Evolutionary conservation across 2,329 filamentous ascomycete species (phyloP), one percentile per base, ranked within the genome.

Genomic region (Aspergillus ruber): DNA sequence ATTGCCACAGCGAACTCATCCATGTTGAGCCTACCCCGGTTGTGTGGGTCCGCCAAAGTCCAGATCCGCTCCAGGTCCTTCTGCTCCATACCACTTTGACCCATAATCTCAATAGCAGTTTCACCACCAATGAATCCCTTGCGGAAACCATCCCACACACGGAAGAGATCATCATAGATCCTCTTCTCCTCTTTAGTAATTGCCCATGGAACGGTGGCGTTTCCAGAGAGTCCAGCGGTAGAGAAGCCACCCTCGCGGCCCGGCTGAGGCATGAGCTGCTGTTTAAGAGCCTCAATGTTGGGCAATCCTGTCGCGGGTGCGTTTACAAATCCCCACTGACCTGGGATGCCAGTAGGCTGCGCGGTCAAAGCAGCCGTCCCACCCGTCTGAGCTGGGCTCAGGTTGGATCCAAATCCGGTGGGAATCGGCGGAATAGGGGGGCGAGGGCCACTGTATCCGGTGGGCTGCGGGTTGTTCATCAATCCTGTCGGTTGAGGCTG

Each of bases 181-280:
- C 87, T 91, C 77, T 98, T 98, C 70, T 98, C 93, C 54, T 96
- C 90, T 68, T 98, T 98, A 4, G 93, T 98, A 50, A 98, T 93
- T 13, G 93, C 90, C 93, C 93, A 98, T 0, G 93, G 93, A 61
- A 98, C 91, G 6, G 89, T 91, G 1, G 93, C 93, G 70, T 95
- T 97, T 45, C 93, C 93, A 53, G 89, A 84, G 8, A 98, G 78
- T 4, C 91, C 91, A 49, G 85, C 82, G 1, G 90, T 91, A 6
- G 88, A 95, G 60, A 87, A 97, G 15, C 75, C 79, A 21, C 86
- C 86, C 68, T 97, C 93, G 32, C 93, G 86, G 40, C 93, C 93
- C 57, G 88, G 83, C 64, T 98, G 91, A 18, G 93, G 93, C 91
- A 98, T 97, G 83, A 98, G 93, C 52, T 90, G 87, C 48, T 89